phyloP scores from a whole-genome alignment of 108 stramenopile species.

The Pseudonitzschia pungens region DNA sequence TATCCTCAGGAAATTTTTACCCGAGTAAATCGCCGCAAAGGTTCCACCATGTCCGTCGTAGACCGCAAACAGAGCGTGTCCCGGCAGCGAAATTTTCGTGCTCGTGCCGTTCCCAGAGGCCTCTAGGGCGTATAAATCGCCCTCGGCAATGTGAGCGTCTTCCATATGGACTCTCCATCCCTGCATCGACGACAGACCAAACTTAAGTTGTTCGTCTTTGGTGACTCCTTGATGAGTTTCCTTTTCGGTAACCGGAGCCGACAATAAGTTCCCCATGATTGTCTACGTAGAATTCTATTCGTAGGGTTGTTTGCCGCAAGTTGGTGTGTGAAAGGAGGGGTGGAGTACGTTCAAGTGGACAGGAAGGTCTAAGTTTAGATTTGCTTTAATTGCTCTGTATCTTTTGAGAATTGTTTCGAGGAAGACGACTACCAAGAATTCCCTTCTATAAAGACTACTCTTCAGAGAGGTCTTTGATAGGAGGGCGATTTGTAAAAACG shows the following conservation, averaged over 20 bases:
- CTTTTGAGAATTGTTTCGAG: no score
- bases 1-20: constrained; percentile 59
- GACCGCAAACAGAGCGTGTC: constrained; percentile 78
- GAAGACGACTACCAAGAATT: no score
- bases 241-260: constrained; percentile 62
- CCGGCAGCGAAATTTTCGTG: constrained; percentile 20
- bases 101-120: neutral
- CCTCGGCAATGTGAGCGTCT: constrained; percentile 64
- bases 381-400: no score
- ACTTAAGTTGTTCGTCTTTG: constrained; percentile 33
- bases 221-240: constrained; percentile 60
- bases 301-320: no score
- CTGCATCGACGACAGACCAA: constrained; percentile 83
- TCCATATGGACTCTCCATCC: constrained; percentile 92
- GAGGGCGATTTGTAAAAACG: no score
- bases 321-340: no score
- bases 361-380: no score
- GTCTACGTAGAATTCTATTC: no score
- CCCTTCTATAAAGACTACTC: no score
- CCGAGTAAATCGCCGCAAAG: constrained; percentile 73
- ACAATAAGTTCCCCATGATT: constrained; percentile 68
- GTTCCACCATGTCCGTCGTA: constrained; percentile 91
- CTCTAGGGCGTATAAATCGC: constrained; percentile 18
- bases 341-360: no score
- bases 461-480: no score